Percentiles rank a stretch among this genome's conserved stretches.
These are phyloP conservation scores for Populus tremula DNA, from an alignment of 345 rosid genomes.

Conservation along the genomic window DNA sequence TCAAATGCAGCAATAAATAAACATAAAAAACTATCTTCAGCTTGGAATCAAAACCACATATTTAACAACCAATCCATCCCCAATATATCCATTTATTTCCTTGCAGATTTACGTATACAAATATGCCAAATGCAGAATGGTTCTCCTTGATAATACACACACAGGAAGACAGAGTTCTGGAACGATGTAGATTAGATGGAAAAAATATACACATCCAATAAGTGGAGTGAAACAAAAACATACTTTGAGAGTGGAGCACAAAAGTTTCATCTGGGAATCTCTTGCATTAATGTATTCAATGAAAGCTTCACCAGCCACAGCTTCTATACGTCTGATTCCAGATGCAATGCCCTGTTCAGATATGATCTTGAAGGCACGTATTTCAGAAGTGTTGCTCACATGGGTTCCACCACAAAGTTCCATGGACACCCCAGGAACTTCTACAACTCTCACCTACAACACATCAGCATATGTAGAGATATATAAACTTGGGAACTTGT, in stretches of 20 bases:
- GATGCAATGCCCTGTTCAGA: slow-evolving; percentile 98
- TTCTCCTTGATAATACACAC: background rate
- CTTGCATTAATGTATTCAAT: slow-evolving; percentile 74
- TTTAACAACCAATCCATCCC: too few relatives aligned
- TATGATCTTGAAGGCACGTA: slow-evolving; percentile 83
- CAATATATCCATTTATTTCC: background rate
- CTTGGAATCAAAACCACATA: background rate
- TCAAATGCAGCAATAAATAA: slow-evolving; percentile 20
- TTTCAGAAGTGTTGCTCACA: slow-evolving; percentile 83
- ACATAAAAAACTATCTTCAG: slow-evolving; percentile 3
- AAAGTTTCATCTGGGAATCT: slow-evolving; percentile 70
- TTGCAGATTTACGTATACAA: background rate
- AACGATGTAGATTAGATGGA: background rate
- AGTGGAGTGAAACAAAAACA: slow-evolving; percentile 8
- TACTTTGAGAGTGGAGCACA: slow-evolving; percentile 89
- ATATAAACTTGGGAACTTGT: background rate
- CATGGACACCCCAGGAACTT: slow-evolving; percentile 97
- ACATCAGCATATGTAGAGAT: slow-evolving; percentile 8
- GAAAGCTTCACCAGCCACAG: slow-evolving; percentile 95
- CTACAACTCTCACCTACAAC: slow-evolving; percentile 86
- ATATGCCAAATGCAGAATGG: background rate
- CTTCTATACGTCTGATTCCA: slow-evolving; percentile 89
- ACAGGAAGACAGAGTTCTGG: background rate
- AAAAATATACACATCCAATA: background rate
- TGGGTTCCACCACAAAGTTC: slow-evolving; percentile 99